These are phyloP conservation scores for Rhinocladiella mackenziei DNA, from an alignment of 2,329 filamentous ascomycete species.

Conservation along the genomic window DNA sequence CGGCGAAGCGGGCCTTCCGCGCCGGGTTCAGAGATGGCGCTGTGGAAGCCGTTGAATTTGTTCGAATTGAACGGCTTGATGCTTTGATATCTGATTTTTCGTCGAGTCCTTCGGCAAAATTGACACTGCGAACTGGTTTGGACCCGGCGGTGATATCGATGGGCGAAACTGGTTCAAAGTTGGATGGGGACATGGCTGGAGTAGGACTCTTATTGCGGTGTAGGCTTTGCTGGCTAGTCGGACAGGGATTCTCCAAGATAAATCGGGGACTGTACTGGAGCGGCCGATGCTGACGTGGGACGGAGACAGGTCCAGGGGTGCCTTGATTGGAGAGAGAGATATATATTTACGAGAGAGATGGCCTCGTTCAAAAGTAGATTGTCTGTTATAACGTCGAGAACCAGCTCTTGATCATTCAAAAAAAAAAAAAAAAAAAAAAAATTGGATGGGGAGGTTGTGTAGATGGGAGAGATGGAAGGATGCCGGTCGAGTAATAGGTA, in stretches of 20 bases:
- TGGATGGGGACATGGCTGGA: constrained; percentile 25
- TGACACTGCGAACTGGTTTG: constrained; percentile 32
- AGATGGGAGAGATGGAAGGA: constrained; percentile 11
- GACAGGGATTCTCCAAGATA: constrained; percentile 15
- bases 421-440: constrained; percentile 9
- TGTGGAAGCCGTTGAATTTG: constrained; percentile 31
- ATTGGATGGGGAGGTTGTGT: constrained; percentile 2
- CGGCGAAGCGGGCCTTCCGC: constrained; percentile 59
- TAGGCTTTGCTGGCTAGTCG: constrained; percentile 8
- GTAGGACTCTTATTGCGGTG: constrained; percentile 6
- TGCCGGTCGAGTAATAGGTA: constrained; percentile 20
- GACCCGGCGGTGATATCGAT: constrained; percentile 37
- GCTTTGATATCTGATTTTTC: constrained; percentile 28
- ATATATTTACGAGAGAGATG: constrained; percentile 7
- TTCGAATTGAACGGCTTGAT: constrained; percentile 23
- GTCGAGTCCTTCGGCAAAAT: constrained; percentile 30
- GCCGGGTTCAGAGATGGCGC: constrained; percentile 47
- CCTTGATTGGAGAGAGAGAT: not conserved
- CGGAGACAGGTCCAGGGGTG: constrained; percentile 4
- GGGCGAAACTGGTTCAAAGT: constrained; percentile 38
- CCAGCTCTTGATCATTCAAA: constrained; percentile 24
- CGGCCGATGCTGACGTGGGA: constrained; percentile 24
- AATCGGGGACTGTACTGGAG: constrained; percentile 3
- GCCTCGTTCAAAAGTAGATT: not conserved
- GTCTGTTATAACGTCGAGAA: constrained; percentile 20